Conservation (phyloP, 1,284 basidiomycete genomes). For the Trametes versicolor region DNA sequence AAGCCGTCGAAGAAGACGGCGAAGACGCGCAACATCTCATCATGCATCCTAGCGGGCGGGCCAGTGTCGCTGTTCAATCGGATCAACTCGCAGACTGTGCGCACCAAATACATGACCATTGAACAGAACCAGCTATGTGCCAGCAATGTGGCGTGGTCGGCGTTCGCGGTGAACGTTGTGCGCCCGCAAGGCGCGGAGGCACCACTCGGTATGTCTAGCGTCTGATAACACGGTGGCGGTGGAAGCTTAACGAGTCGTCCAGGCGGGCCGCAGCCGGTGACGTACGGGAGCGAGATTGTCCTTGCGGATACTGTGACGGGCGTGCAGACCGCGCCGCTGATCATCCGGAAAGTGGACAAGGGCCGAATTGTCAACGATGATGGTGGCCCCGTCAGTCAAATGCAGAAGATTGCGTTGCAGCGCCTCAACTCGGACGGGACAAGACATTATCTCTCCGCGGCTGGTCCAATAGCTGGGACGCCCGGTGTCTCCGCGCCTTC, state of each 20-base stretch:
- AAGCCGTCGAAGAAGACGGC: slow-evolving; percentile 98
- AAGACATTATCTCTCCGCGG: slow-evolving; percentile 83
- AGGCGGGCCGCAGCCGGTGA: slow-evolving; percentile 81
- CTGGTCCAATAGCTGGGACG: slow-evolving; percentile 83
- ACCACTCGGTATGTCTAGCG: slow-evolving; percentile 64
- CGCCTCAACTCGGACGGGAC: slow-evolving; percentile 83
- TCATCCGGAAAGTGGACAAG: slow-evolving; percentile 94
- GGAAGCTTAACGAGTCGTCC: slow-evolving; percentile 43
- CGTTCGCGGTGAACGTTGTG: slow-evolving; percentile 91
- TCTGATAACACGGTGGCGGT: slow-evolving; percentile 56
- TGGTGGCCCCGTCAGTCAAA: slow-evolving; percentile 93
- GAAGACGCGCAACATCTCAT: slow-evolving; percentile 93
- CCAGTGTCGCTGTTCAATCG: slow-evolving; percentile 97
- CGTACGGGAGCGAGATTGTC: slow-evolving; percentile 91
- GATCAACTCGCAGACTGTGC: slow-evolving; percentile 96
- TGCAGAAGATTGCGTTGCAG: slow-evolving; percentile 95
- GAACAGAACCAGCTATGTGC: slow-evolving; percentile 87
- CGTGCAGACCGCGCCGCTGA: slow-evolving; percentile 85
- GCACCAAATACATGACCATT: slow-evolving; percentile 96
- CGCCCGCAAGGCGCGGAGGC: slow-evolving; percentile 65
- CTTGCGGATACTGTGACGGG: slow-evolving; percentile 88
- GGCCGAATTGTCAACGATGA: slow-evolving; percentile 84
- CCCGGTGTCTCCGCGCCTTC: slow-evolving; percentile 70
- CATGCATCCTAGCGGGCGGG: slow-evolving; percentile 89
- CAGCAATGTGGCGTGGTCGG: slow-evolving; percentile 89